Evolutionary conservation across 2,329 filamentous ascomycete genomes (phyloP), one percentile per base, ranked within the genome.

Genomic region (Furcasterigmium sp.): DNA sequence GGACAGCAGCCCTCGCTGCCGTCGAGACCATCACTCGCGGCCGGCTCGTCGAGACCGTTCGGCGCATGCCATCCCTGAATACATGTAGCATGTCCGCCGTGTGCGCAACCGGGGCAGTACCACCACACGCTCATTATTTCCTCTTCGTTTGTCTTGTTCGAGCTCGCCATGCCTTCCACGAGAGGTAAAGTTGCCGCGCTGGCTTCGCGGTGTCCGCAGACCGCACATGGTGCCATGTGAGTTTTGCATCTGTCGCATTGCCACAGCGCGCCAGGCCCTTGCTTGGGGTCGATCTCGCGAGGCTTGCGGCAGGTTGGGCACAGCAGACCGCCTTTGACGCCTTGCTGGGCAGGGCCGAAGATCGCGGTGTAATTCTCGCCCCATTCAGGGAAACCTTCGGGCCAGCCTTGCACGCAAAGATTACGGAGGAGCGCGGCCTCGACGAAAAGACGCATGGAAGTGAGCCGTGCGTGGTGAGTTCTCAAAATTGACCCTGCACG

Each of bases 341-440:
- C 69, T 34, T 78, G 68, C 48, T 82, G 78, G 0, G 78, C 73
- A 1, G 68, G 62, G 0, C 65, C 60, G 47, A 79, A 80, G 8
- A 84, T 68, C 38, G 72, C 57, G 0, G 72, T 63, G 54, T 82
- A 82, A 39, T 69, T 69, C 0, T 74, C 70, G 3, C 75, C 73
- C 75, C 76, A 82, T 40, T 56, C 62, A 2, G 70, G 64, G 15
- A 80, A 55, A 1, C 67, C 68, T 1, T 62, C 63, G 0, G 75
- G 75, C 76, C 76, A 80, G 17, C 75, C 76, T n/a, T 64, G 63
- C 11, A 79, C 65, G 53, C 76, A 81, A 8, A 84, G 59, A 39
- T 84, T 84, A 3, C 80, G 76, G 14, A 84, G 63, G 1, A 81
- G 67, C 0, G 80, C 68, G 0, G 80, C 80, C 53, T 83, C 77